Evolutionary conservation across 2,329 filamentous ascomycete species (phyloP), one percentile per base, ranked within the genome.

Genomic region (Dendryphion nanum): DNA sequence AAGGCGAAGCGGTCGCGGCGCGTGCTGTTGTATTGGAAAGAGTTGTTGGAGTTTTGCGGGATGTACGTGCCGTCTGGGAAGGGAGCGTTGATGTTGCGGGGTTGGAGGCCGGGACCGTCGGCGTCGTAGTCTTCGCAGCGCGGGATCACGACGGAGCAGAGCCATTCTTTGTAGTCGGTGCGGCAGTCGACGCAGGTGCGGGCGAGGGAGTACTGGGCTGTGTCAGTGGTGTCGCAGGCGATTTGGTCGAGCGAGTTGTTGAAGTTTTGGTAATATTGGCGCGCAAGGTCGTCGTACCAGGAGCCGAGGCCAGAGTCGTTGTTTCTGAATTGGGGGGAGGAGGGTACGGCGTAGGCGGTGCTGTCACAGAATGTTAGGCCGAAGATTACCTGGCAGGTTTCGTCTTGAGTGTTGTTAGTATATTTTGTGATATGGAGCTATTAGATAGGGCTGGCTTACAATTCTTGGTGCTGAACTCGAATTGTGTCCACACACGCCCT

Each of bases 91-190:
- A 89, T 77, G 55, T 91, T 93, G 31, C 93, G 85, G 15, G 76
- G 72, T 43, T 82, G 78, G 2, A 89, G 75, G 35, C 43, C 58
- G 2, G 15, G 37, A 12, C 73, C 71, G 2, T 63, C 55, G 33
- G 74, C 79, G 35, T 76, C 79, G 54, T 86, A 93, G 68, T 96
- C 91, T 57, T 88, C 84, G 70, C 93, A 98, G 19, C 90, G 86
- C 1, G 93, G 93, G 45, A 98, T 93, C 13, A 82, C 85, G 18
- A 97, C 89, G 17, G 88, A 86, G 70, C 93, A 98, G 15, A 98
- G 82, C 93, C 93, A 98, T 57, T 82, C 75, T 64, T 94, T 96
- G 76, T 98, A 98, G 6, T 89, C 88, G 1, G 62, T 57, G 13
- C 74, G 79, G 67, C 93, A 98, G 64, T 94, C 78, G 30, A 72